Conservation (phyloP, 2,329 filamentous ascomycete genomes). For the Arthrobotrys sphaeroides region DNA sequence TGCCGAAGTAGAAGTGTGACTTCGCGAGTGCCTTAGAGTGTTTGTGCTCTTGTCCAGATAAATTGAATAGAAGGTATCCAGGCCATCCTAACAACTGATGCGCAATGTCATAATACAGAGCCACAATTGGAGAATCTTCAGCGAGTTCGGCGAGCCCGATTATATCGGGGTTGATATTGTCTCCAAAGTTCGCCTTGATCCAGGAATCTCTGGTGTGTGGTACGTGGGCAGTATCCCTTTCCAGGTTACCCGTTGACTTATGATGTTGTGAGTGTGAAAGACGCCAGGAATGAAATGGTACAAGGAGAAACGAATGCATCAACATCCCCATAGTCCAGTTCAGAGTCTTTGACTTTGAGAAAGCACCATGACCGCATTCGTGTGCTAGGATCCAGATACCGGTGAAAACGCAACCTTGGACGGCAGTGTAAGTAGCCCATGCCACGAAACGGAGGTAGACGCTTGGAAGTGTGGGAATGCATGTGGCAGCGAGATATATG, state of each 20-base stretch:
- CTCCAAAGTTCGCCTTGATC: slow-evolving; percentile 53
- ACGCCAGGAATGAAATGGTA: slow-evolving; percentile 79
- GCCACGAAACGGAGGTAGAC: slow-evolving; percentile 63
- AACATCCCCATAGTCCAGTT: slow-evolving; percentile 73
- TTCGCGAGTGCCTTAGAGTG: slow-evolving; percentile 59
- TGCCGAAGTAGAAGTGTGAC: slow-evolving; percentile 69
- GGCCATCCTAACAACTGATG: slow-evolving; percentile 75
- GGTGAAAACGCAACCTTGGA: slow-evolving; percentile 73
- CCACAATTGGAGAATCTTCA: slow-evolving; percentile 71
- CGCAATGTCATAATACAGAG: slow-evolving; percentile 67
- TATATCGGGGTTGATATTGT: slow-evolving; percentile 20
- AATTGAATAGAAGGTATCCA: slow-evolving; percentile 71
- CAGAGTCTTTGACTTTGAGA: slow-evolving; percentile 68
- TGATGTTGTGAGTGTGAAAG: slow-evolving; percentile 76
- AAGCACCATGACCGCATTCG: slow-evolving; percentile 75
- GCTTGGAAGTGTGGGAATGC: slow-evolving; percentile 67
- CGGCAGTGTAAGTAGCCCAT: slow-evolving; percentile 71
- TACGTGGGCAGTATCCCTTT: slow-evolving; percentile 74
- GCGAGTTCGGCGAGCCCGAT: slow-evolving; percentile 65
- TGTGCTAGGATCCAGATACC: slow-evolving; percentile 77
- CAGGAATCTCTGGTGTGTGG: slow-evolving; percentile 63
- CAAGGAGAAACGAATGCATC: slow-evolving; percentile 72
- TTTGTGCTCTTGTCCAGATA: slow-evolving; percentile 59
- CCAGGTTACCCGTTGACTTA: slow-evolving; percentile 73
- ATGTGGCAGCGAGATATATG: slow-evolving; percentile 66